Evolutionary conservation across 2,329 filamentous ascomycete genomes (phyloP).

Genomic region (Aspergillus piperis): DNA sequence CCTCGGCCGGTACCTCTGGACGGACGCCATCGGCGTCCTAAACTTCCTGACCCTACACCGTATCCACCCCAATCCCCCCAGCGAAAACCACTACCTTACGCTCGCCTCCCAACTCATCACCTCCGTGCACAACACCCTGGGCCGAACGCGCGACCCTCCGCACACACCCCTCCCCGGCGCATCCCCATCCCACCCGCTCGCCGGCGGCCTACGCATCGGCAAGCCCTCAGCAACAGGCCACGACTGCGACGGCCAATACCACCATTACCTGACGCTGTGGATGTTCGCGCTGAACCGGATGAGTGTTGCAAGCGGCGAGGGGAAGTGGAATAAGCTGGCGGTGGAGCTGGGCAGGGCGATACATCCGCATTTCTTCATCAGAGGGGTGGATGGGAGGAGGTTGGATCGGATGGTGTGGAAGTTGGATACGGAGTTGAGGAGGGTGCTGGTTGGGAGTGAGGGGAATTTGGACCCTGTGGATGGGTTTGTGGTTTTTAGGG

Average conservation of each 20-base stretch:
- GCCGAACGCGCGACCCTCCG: slow-evolving; percentile 53
- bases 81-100: slow-evolving; percentile 45
- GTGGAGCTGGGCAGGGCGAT: slow-evolving; percentile 56
- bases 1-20: slow-evolving; percentile 62
- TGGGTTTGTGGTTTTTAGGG: slow-evolving; percentile 54
- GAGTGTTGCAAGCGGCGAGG: slow-evolving; percentile 50
- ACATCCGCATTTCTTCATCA: slow-evolving; percentile 54
- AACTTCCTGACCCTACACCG: slow-evolving; percentile 59
- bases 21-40: slow-evolving; percentile 61
- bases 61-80: slow-evolving; percentile 29
- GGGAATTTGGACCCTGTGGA: slow-evolving; percentile 60
- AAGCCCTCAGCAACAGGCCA: slow-evolving; percentile 52
- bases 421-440: slow-evolving; percentile 52
- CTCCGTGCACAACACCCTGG: slow-evolving; percentile 57
- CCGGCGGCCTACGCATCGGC: slow-evolving; percentile 60
- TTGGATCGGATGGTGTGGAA: slow-evolving; percentile 58
- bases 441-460: slow-evolving; percentile 52
- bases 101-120: slow-evolving; percentile 53
- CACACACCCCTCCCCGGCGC: slow-evolving; percentile 51
- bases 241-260: slow-evolving; percentile 62
- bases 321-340: slow-evolving; percentile 53
- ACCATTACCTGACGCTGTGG: slow-evolving; percentile 64
- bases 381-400: slow-evolving; percentile 24
- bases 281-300: slow-evolving; percentile 63
- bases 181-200: slow-evolving; percentile 53